These are phyloP conservation scores for Malassezia arunalokei DNA, from an alignment of 1,284 basidiomycete genomes.

Conservation along the genomic window DNA sequence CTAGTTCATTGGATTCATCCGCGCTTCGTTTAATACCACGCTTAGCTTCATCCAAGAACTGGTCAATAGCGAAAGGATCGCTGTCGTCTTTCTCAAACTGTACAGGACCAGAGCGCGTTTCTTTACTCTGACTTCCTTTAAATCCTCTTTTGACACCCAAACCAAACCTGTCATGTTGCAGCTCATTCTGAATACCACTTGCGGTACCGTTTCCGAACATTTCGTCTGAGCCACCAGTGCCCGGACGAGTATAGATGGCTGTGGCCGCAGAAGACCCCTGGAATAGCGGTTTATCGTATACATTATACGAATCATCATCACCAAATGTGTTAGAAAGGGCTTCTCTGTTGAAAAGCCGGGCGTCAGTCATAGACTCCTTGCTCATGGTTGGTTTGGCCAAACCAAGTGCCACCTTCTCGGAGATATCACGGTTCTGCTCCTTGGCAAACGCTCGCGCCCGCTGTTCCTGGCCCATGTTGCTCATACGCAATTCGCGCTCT, in stretches of 20 bases:
- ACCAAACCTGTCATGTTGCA: conserved; percentile 86
- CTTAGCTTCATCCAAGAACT: conserved; percentile 94
- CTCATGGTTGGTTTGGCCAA: conserved; percentile 88
- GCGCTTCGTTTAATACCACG: conserved; percentile 60
- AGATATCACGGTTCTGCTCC: conserved; percentile 86
- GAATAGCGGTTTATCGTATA: conserved; percentile 92
- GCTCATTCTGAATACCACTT: conserved; percentile 74
- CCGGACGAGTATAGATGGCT: conserved; percentile 86
- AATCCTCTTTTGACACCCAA: conserved; percentile 71
- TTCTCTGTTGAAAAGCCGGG: conserved; percentile 92
- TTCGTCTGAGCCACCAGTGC: conserved; percentile 48
- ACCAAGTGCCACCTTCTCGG: conserved; percentile 94
- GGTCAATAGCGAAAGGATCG: conserved; percentile 95
- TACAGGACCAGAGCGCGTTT: conserved; percentile 63
- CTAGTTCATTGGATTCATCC: not conserved
- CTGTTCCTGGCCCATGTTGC: conserved; percentile 95
- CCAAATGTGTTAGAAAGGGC: conserved; percentile 65
- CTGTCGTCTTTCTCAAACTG: conserved; percentile 93
- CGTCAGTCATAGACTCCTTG: conserved; percentile 82
- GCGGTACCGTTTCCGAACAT: conserved; percentile 74
- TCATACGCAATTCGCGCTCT: conserved; percentile 96
- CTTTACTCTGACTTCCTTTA: conserved; percentile 70
- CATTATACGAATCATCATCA: conserved; percentile 79
- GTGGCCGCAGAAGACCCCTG: conserved; percentile 88
- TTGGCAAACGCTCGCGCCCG: conserved; percentile 82